A percentile compares a stretch with the other conserved stretches of the same genome.
phyloP scores from a whole-genome alignment of 257 asterid genomes.

The Penstemon davidsonii region DNA sequence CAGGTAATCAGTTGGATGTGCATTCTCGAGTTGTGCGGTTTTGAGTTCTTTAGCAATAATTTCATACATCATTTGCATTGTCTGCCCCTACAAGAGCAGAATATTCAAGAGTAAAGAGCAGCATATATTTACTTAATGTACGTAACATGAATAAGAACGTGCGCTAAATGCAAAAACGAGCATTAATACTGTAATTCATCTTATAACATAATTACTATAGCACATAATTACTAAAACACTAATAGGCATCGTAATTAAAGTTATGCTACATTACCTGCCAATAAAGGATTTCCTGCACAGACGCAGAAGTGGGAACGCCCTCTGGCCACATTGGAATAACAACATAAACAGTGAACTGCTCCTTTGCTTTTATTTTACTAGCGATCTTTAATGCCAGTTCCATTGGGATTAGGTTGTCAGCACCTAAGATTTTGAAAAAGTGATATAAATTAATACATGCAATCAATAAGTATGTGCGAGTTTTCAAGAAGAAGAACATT shows the following conservation, averaged over 20 bases:
- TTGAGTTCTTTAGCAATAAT: conserved; percentile 45
- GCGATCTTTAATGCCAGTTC: conserved; percentile 86
- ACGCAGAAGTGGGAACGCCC: conserved; percentile 78
- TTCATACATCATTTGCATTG: conserved; percentile 70
- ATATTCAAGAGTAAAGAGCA: background rate
- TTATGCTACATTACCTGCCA: conserved; percentile 67
- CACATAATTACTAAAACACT: conserved; percentile 32
- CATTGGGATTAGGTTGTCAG: conserved; percentile 88
- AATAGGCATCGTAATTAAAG: background rate
- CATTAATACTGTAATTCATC: no score
- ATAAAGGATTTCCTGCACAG: conserved; percentile 90
- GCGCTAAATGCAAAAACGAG: no score
- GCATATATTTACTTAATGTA: no score
- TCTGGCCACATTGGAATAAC: conserved; percentile 98
- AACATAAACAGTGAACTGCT: conserved; percentile 75
- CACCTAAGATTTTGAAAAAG: conserved; percentile 49
- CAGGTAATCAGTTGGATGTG: conserved; percentile 55
- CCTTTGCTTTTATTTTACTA: conserved; percentile 76
- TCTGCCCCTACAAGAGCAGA: conserved; percentile 52
- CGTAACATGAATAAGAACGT: no score
- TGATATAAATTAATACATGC: conserved; percentile 16
- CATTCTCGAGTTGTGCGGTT: conserved; percentile 34
- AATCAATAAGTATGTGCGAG: conserved; percentile 9
- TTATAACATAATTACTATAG: conserved; percentile 51
- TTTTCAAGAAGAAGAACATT: background rate